A percentile compares a stretch with the other conserved stretches of the same genome.
phyloP scores from a whole-genome alignment of 345 rosid species.

The Schrenkiella parvula region DNA sequence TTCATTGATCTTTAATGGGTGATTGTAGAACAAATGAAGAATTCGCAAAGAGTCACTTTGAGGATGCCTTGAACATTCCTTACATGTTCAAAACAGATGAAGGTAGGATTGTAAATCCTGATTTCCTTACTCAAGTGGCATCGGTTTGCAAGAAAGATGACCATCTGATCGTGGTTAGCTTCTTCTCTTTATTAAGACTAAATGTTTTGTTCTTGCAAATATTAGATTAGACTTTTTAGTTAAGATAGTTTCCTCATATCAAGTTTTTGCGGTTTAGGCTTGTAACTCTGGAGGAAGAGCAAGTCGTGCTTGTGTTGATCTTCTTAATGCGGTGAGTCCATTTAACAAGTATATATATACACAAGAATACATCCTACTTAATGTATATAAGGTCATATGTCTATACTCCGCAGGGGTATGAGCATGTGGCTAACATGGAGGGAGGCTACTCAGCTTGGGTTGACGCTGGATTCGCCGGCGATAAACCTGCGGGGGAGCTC shows the following conservation, averaged over 20 bases:
- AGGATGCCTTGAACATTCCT: slow-evolving; percentile 49
- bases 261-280: background rate
- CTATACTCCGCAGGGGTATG: slow-evolving; percentile 32
- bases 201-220: background rate
- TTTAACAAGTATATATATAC: background rate
- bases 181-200: background rate
- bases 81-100: slow-evolving; percentile 47
- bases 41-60: slow-evolving; percentile 42
- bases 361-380: background rate
- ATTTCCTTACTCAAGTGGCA: slow-evolving; percentile 39
- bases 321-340: slow-evolving; percentile 32
- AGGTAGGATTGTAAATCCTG: slow-evolving; percentile 31
- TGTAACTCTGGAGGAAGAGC: slow-evolving; percentile 42
- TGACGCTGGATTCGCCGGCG: slow-evolving; percentile 41
- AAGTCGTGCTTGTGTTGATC: slow-evolving; percentile 39
- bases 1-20: background rate
- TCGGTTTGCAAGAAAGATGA: slow-evolving; percentile 42
- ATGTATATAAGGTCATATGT: background rate
- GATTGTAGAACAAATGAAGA: slow-evolving; percentile 43
- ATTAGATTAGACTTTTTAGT: background rate
- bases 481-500: slow-evolving; percentile 41
- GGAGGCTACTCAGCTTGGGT: slow-evolving; percentile 56
- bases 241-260: background rate
- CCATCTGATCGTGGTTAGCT: slow-evolving; percentile 41
- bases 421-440: slow-evolving; percentile 42